phyloP scores from a whole-genome alignment of 2,329 filamentous ascomycete species.

The Fusarium chlamydosporum region DNA sequence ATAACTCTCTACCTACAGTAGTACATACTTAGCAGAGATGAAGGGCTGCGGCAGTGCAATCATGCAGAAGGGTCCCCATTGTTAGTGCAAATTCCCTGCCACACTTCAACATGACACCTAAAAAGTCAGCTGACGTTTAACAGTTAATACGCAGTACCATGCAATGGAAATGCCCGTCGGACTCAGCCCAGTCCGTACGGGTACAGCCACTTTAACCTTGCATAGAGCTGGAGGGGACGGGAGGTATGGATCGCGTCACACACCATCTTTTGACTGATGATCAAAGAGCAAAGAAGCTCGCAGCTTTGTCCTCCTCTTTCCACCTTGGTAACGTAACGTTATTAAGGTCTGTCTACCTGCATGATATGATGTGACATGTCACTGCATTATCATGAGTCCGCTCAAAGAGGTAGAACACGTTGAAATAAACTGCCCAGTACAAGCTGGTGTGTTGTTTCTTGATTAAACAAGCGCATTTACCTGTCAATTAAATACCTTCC shows the following conservation, averaged over 20 bases:
- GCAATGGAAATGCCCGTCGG: conserved; percentile 23
- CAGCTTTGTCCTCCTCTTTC: background rate
- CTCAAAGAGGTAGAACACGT: background rate
- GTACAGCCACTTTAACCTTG: conserved; percentile 36
- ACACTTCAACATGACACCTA: background rate
- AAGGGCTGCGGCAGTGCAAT: conserved; percentile 32
- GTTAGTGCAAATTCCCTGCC: conserved; percentile 22
- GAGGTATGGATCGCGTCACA: conserved; percentile 16
- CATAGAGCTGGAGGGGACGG: background rate
- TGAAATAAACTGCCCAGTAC: background rate
- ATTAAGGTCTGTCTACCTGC: background rate
- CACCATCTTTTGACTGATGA: background rate
- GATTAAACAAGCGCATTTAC: too few relatives aligned
- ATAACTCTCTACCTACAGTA: too few relatives aligned
- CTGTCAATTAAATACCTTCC: background rate
- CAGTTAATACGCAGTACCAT: conserved; percentile 22
- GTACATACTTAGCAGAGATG: conserved; percentile 16
- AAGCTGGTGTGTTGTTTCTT: background rate
- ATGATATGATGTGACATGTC: background rate
- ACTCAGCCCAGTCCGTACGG: conserved; percentile 36
- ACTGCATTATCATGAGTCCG: background rate
- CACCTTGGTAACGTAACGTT: conserved; percentile 4
- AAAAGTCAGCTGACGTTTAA: conserved; percentile 10
- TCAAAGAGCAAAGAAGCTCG: background rate
- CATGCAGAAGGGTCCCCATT: conserved; percentile 24